A percentile compares a stretch with the other conserved stretches of the same genome.
Conservation (phyloP, 768 basidiomycete species). For the Leccinum broughii region DNA sequence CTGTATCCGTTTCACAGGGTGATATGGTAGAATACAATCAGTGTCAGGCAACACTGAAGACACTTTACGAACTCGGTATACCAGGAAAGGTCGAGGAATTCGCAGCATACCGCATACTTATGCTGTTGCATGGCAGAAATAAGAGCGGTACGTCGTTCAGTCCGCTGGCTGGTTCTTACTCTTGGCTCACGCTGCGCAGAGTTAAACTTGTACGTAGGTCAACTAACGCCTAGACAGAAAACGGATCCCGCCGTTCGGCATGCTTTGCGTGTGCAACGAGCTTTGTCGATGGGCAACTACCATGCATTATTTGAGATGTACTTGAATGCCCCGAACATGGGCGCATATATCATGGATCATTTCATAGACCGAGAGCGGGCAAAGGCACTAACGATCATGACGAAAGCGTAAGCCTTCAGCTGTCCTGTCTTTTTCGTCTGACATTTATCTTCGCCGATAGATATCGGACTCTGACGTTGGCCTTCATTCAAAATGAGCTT, state of each 20-base stretch:
- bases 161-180: neutral
- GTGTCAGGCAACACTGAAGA: constrained; percentile 88
- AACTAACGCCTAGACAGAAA: constrained; percentile 94
- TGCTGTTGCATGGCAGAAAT: constrained; percentile 92
- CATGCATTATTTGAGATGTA: constrained; percentile 88
- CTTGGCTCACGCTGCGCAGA: constrained; percentile 47
- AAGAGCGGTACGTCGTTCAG: constrained; percentile 70
- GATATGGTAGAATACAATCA: constrained; percentile 99
- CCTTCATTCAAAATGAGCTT: constrained; percentile 78
- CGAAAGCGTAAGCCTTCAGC: constrained; percentile 75
- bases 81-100: constrained; percentile 95
- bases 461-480: constrained; percentile 76
- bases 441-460: constrained; percentile 42
- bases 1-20: constrained; percentile 49
- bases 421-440: neutral
- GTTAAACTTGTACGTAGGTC: constrained; percentile 95
- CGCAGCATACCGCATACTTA: constrained; percentile 94
- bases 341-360: constrained; percentile 98
- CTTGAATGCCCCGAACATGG: constrained; percentile 89
- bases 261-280: constrained; percentile 86
- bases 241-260: constrained; percentile 76
- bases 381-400: constrained; percentile 83
- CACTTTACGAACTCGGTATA: constrained; percentile 91
- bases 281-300: constrained; percentile 91
- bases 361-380: constrained; percentile 91